A percentile compares a stretch with the other conserved stretches of the same genome.
Conservation (phyloP, 2,329 filamentous ascomycete species). For the Myotisia sp. region DNA sequence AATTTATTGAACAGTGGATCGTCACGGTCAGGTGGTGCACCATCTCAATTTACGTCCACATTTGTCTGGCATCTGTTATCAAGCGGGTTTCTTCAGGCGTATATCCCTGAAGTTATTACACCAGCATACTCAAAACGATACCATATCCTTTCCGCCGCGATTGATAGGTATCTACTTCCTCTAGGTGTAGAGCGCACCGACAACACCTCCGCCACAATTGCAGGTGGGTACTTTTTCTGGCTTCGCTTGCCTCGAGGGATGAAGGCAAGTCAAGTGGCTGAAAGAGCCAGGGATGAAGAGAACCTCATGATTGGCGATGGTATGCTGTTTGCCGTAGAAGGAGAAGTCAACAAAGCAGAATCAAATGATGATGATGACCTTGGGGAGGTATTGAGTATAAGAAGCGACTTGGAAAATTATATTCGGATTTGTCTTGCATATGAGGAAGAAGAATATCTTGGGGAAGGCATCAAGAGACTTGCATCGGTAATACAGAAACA, state of each 20-base stretch:
- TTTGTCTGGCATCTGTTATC: slow-evolving; percentile 42
- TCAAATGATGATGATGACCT: background rate
- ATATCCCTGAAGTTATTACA: slow-evolving; percentile 40
- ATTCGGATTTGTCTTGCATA: slow-evolving; percentile 59
- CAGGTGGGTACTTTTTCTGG: slow-evolving; percentile 83
- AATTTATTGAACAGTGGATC: slow-evolving; percentile 35
- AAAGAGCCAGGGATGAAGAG: slow-evolving; percentile 46
- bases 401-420: slow-evolving; percentile 45
- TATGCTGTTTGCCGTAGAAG: slow-evolving; percentile 52
- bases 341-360: slow-evolving; percentile 32
- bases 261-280: slow-evolving; percentile 41
- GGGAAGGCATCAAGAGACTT: slow-evolving; percentile 53
- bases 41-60: slow-evolving; percentile 45
- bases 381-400: slow-evolving; percentile 20
- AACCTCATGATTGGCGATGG: slow-evolving; percentile 56
- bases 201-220: slow-evolving; percentile 27
- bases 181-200: slow-evolving; percentile 38
- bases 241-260: slow-evolving; percentile 45
- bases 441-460: slow-evolving; percentile 51
- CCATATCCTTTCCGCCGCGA: slow-evolving; percentile 42
- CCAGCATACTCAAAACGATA: slow-evolving; percentile 44
- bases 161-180: slow-evolving; percentile 46
- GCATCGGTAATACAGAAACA: slow-evolving; percentile 35
- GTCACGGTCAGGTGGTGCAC: slow-evolving; percentile 44
- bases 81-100: slow-evolving; percentile 37